A percentile compares a stretch with the other conserved stretches of the same genome.
Conservation (phyloP, 495 filamentous ascomycete genomes). For the Cudoniella acicularis region DNA sequence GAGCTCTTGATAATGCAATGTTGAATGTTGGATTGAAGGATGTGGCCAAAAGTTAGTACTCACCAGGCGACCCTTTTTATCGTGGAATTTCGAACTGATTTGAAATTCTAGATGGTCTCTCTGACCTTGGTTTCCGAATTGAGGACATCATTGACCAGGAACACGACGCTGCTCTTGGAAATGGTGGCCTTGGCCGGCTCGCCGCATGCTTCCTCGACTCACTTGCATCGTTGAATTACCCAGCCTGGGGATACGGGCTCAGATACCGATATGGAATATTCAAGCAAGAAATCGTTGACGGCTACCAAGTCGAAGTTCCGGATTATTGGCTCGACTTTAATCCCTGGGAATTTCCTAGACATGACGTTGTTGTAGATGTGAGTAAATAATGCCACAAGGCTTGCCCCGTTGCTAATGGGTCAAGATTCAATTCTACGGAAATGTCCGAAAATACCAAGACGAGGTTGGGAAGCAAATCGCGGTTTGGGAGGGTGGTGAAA, state of each 20-base stretch:
- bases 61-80: neutral
- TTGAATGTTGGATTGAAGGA: conserved; percentile 89
- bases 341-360: conserved; percentile 96
- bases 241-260: conserved; percentile 95
- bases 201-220: conserved; percentile 97
- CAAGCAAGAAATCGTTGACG: conserved; percentile 97
- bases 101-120: conserved; percentile 57
- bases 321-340: conserved; percentile 99
- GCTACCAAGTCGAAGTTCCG: conserved; percentile 94
- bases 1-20: conserved; percentile 97
- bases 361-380: conserved; percentile 86
- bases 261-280: conserved; percentile 98
- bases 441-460: conserved; percentile 67
- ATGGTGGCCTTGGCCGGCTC: conserved; percentile 90
- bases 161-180: conserved; percentile 93
- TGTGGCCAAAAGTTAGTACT: conserved; percentile 63
- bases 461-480: conserved; percentile 67
- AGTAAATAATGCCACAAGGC: conserved; percentile 18
- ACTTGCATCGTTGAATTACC: conserved; percentile 87
- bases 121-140: conserved; percentile 89
- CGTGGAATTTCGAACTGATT: neutral
- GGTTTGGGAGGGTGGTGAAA: conserved; percentile 89
- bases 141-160: conserved; percentile 95
- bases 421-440: conserved; percentile 87
- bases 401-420: conserved; percentile 10